phyloP scores from a whole-genome alignment of 2,329 filamentous ascomycete genomes.

The Simplicillium sp. region DNA sequence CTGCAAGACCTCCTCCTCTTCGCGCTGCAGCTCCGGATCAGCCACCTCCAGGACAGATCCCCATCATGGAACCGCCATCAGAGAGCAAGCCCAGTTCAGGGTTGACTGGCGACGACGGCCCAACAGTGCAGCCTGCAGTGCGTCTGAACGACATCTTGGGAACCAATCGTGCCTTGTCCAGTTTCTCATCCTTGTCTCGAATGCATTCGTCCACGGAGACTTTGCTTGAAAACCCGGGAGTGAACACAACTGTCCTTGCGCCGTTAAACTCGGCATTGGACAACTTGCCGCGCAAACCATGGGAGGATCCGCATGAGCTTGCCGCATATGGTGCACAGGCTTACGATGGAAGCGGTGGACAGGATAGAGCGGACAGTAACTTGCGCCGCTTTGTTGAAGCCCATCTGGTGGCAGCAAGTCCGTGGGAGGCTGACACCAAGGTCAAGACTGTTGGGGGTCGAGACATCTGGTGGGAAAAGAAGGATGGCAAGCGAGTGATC shows the following conservation, averaged over 20 bases:
- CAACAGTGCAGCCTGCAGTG: constrained; percentile 36
- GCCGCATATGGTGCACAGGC: constrained; percentile 54
- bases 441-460: constrained; percentile 52
- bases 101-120: constrained; percentile 8
- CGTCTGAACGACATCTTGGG: constrained; percentile 80
- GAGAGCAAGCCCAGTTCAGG: background rate
- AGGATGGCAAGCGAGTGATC: constrained; percentile 59
- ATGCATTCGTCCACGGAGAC: constrained; percentile 60
- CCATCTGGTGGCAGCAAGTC: constrained; percentile 66
- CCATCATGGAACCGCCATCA: constrained; percentile 13
- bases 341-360: constrained; percentile 67
- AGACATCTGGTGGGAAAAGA: constrained; percentile 76
- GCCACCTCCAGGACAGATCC: constrained; percentile 12
- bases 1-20: background rate
- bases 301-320: constrained; percentile 72
- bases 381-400: constrained; percentile 74
- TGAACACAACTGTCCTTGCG: constrained; percentile 78
- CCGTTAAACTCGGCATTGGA: constrained; percentile 79
- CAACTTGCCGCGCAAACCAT: constrained; percentile 72
- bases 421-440: constrained; percentile 63
- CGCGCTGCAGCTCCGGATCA: background rate
- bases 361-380: constrained; percentile 68
- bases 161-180: constrained; percentile 66
- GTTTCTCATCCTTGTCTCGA: constrained; percentile 74
- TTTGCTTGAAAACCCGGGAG: constrained; percentile 55